Conservation (phyloP, 140 eudicot species). For the Erigeron philadelphicus region DNA sequence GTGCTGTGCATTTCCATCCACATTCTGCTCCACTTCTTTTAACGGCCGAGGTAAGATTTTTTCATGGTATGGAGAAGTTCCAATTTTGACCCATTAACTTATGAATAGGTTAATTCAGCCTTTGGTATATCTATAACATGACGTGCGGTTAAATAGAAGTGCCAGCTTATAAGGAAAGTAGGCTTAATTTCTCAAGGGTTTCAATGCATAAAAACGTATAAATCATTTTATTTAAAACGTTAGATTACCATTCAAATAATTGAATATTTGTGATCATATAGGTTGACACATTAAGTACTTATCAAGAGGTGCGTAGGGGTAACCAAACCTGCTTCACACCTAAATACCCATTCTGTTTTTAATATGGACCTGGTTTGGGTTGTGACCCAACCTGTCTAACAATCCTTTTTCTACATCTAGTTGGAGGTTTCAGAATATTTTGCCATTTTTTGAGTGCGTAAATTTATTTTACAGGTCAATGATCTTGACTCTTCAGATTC, state of each 20-base stretch:
- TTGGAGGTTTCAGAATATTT: neutral
- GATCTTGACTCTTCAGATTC: constrained; percentile 90
- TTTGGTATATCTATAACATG: neutral
- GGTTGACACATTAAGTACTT: neutral
- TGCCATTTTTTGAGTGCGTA: constrained; percentile 23
- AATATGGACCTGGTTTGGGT: neutral
- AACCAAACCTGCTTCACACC: neutral
- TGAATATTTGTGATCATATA: neutral
- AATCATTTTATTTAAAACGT: neutral
- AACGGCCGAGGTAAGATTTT: constrained; percentile 78
- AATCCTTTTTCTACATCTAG: neutral
- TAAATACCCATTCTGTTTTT: neutral
- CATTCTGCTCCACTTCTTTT: constrained; percentile 75
- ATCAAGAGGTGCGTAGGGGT: neutral
- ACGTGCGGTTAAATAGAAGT: neutral
- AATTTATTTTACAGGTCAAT: constrained; percentile 66
- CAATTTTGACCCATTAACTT: neutral
- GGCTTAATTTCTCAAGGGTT: neutral
- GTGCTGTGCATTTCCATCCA: constrained; percentile 98
- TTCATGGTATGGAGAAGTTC: neutral
- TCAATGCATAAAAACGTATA: neutral
- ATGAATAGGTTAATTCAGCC: neutral
- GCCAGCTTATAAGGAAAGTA: neutral
- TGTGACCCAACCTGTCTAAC: neutral
- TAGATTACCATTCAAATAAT: neutral